phyloP scores from a whole-genome alignment of 345 rosid species.

The Salix udensis region DNA sequence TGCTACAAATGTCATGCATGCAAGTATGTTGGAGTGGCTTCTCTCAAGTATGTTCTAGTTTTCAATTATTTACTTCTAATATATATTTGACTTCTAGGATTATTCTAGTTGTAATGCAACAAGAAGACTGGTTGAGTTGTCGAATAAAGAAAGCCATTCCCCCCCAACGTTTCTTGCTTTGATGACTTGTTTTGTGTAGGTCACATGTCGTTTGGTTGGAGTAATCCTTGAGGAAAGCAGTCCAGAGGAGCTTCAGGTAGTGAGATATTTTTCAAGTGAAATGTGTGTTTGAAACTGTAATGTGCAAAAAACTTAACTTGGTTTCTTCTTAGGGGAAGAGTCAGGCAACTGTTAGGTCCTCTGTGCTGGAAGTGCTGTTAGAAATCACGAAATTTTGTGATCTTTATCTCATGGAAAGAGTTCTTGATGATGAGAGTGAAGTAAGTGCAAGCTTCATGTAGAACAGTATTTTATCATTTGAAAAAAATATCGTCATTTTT shows the following conservation, averaged over 20 bases:
- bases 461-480: background rate
- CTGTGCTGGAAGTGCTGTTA: conserved; percentile 85
- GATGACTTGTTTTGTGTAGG: conserved; percentile 40
- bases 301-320: conserved; percentile 7
- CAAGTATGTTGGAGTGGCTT: background rate
- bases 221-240: conserved; percentile 82
- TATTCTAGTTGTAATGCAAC: background rate
- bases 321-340: conserved; percentile 41
- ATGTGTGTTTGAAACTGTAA: conserved; percentile 9
- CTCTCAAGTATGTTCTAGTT: background rate
- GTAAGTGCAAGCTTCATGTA: conserved; percentile 38
- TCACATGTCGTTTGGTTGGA: conserved; percentile 89
- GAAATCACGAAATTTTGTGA: conserved; percentile 90
- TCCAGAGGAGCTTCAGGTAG: conserved; percentile 85
- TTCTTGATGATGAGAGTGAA: conserved; percentile 84
- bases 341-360: conserved; percentile 83
- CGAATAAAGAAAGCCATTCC: conserved; percentile 1
- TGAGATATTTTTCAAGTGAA: conserved; percentile 12
- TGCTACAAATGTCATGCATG: background rate
- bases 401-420: conserved; percentile 99
- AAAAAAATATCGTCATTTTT: background rate
- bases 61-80: background rate
- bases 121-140: background rate
- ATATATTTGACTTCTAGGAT: background rate
- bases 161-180: conserved; percentile 1